Percentiles rank a stretch among this genome's conserved stretches.
phyloP scores from a whole-genome alignment of 306 rosid species.

The Biancaea sappan region DNA sequence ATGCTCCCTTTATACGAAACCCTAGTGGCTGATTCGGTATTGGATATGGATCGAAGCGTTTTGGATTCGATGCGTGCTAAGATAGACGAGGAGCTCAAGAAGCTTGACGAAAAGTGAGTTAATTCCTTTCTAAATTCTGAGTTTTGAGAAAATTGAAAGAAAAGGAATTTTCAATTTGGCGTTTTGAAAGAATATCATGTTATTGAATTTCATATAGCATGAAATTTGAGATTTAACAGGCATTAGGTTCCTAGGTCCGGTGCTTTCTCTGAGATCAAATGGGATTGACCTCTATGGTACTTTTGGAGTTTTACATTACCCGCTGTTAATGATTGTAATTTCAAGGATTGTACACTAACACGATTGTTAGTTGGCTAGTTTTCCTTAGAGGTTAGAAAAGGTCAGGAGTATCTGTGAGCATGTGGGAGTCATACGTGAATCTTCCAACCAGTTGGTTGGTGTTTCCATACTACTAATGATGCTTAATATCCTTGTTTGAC shows the following conservation, averaged over 20 bases:
- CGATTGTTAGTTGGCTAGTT: neutral
- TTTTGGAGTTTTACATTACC: neutral
- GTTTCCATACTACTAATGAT: neutral
- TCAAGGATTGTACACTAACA: neutral
- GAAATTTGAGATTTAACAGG: neutral
- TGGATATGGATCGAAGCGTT: slow-evolving; percentile 67
- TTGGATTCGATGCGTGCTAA: slow-evolving; percentile 78
- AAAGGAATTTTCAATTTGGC: neutral
- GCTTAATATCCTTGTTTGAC: neutral
- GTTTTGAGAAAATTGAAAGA: neutral
- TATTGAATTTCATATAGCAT: neutral
- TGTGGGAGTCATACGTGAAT: neutral
- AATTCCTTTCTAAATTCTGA: neutral
- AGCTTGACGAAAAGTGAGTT: slow-evolving; percentile 91
- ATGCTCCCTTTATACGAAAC: slow-evolving; percentile 86
- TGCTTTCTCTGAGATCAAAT: neutral
- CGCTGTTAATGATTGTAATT: neutral
- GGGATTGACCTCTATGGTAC: neutral
- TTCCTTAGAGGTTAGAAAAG: neutral
- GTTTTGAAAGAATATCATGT: neutral
- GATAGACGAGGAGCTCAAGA: slow-evolving; percentile 73
- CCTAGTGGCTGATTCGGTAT: slow-evolving; percentile 68
- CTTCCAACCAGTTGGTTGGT: neutral
- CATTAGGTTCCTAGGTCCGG: neutral
- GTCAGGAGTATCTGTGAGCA: neutral